Conservation (phyloP, 2,329 filamentous ascomycete genomes). For the Mycosphaerelloides madeirae region DNA sequence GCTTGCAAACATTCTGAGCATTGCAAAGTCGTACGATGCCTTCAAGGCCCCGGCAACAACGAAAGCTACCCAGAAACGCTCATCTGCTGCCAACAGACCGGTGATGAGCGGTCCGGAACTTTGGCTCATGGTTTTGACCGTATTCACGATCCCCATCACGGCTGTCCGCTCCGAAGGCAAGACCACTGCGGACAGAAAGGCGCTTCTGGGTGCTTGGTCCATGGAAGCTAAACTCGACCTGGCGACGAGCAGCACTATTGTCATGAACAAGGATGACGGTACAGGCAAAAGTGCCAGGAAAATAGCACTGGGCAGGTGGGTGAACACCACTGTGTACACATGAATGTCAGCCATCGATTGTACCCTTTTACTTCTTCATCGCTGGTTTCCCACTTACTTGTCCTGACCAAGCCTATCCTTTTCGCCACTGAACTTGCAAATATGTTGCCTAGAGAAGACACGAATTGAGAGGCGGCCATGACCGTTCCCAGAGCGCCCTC, state of each 20-base stretch:
- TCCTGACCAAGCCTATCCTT: conserved; percentile 55
- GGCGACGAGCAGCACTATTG: conserved; percentile 58
- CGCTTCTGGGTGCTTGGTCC: conserved; percentile 65
- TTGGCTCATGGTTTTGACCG: conserved; percentile 61
- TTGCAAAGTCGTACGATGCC: conserved; percentile 41
- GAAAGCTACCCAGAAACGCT: conserved; percentile 60
- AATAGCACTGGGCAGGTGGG: conserved; percentile 64
- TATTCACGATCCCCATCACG: conserved; percentile 66
- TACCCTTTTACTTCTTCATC: not conserved
- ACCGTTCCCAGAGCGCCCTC: conserved; percentile 51
- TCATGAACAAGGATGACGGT: conserved; percentile 49
- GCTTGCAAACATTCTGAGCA: conserved; percentile 28
- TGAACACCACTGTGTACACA: conserved; percentile 44
- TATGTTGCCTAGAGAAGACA: conserved; percentile 40
- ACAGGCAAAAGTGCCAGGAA: conserved; percentile 58
- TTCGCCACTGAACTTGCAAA: conserved; percentile 60
- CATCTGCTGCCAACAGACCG: conserved; percentile 55
- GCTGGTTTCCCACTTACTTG: conserved; percentile 51
- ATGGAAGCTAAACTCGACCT: conserved; percentile 61
- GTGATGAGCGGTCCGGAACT: conserved; percentile 60
- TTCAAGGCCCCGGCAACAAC: conserved; percentile 60
- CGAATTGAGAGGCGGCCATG: conserved; percentile 45
- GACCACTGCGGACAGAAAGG: conserved; percentile 64
- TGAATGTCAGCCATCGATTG: not conserved
- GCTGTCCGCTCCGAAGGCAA: conserved; percentile 63